Percentiles rank a stretch among this genome's conserved stretches.
phyloP scores from a whole-genome alignment of 176 grass and related monocot species.

The Paspalum vaginatum region DNA sequence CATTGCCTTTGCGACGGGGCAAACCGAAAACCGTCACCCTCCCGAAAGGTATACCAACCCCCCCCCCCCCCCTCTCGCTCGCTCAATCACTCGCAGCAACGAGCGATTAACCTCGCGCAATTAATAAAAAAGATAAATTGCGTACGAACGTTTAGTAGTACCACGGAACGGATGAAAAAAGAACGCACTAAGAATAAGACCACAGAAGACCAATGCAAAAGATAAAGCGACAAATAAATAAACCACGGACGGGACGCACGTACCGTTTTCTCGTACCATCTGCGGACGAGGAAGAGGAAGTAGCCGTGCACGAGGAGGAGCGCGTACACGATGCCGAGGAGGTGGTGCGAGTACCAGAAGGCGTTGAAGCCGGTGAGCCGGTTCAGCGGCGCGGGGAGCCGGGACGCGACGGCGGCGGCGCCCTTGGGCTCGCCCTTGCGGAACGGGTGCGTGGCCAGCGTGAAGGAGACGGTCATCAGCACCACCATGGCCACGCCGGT shows the following conservation, averaged over 20 bases:
- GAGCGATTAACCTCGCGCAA: not conserved
- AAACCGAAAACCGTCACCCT: slow-evolving; percentile 15
- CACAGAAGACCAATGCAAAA: not conserved
- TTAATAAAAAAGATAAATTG: not conserved
- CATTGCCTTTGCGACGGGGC: slow-evolving; percentile 7
- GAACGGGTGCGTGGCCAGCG: slow-evolving; percentile 90
- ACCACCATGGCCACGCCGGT: slow-evolving; percentile 85
- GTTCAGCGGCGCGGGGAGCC: slow-evolving; percentile 66
- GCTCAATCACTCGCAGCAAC: not conserved
- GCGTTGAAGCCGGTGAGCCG: slow-evolving; percentile 92
- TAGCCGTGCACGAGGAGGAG: slow-evolving; percentile 79
- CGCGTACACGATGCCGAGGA: slow-evolving; percentile 72
- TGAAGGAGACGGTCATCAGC: slow-evolving; percentile 91
- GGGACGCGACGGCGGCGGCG: not conserved
- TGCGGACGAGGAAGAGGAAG: slow-evolving; percentile 82
- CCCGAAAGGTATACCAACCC: not conserved
- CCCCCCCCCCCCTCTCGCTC: not conserved
- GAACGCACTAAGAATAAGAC: not conserved
- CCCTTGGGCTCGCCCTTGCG: slow-evolving; percentile 68
- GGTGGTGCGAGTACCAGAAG: slow-evolving; percentile 99
- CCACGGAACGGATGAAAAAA: not conserved
- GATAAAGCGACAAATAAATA: not conserved
- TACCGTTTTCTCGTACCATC: slow-evolving; percentile 96
- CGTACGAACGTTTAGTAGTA: no score
- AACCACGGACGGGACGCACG: not conserved